Conservation (phyloP, 1,139 yeast species). For the Arxiozyma slooffiae region DNA sequence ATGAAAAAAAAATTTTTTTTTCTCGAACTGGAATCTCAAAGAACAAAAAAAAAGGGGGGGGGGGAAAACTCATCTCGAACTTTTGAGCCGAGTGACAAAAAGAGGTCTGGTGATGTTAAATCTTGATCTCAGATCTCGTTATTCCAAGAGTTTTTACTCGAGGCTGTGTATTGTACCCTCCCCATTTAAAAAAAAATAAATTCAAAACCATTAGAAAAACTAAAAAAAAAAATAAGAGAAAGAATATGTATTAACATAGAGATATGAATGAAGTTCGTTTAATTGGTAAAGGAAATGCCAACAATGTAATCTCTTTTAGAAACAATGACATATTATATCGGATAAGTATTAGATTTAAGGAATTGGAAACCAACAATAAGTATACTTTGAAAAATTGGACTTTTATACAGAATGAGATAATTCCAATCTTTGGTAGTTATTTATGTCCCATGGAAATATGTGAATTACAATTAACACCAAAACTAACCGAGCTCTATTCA, state of each 20-base stretch:
- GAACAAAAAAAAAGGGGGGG: not conserved
- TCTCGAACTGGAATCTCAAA: no score
- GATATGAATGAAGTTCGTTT: not conserved
- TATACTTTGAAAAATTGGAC: slow-evolving; percentile 16
- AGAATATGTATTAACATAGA: not conserved
- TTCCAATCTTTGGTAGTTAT: slow-evolving; percentile 10
- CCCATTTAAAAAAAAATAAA: no score
- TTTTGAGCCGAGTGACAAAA: not conserved
- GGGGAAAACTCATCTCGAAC: not conserved
- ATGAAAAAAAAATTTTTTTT: no score
- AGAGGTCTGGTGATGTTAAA: no score
- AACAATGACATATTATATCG: slow-evolving; percentile 16
- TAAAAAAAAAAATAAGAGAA: not conserved
- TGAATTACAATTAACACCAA: slow-evolving; percentile 6
- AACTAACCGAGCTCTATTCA: slow-evolving; percentile 3
- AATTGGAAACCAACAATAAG: slow-evolving; percentile 16
- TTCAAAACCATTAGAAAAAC: not conserved
- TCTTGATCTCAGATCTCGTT: no score
- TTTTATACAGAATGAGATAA: slow-evolving; percentile 11
- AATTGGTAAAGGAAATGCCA: slow-evolving; percentile 23
- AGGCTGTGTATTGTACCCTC: no score
- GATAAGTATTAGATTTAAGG: slow-evolving; percentile 17
- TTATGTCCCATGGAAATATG: slow-evolving; percentile 16
- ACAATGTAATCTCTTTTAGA: slow-evolving; percentile 10
- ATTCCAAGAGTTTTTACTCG: no score